These are phyloP conservation scores for Stachybotrys chartarum DNA, from an alignment of 2,329 filamentous ascomycete species.

Conservation along the genomic window DNA sequence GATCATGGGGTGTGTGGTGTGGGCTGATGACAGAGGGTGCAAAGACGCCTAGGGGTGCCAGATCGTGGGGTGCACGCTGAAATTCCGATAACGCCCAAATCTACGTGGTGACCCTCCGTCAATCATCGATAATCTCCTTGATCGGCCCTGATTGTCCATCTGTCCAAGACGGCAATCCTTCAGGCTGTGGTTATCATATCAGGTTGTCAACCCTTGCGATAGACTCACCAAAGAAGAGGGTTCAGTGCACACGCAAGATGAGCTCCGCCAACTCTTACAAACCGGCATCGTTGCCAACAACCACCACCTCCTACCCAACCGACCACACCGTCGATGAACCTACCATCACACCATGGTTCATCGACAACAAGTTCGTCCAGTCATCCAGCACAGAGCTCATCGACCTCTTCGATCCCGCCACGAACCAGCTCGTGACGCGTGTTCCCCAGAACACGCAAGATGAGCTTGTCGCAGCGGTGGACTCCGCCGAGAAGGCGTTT, in stretches of 20 bases:
- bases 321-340: conserved; percentile 12
- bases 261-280: neutral
- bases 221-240: too few species aligned
- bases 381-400: conserved; percentile 61
- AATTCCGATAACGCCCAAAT: neutral
- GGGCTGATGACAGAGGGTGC: neutral
- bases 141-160: neutral
- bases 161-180: neutral
- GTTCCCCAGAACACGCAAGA: conserved; percentile 68
- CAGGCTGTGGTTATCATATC: too few species aligned
- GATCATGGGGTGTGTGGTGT: neutral
- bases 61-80: neutral
- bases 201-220: too few species aligned
- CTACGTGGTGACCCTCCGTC: neutral
- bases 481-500: conserved; percentile 64
- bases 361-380: conserved; percentile 63
- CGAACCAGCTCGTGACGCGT: conserved; percentile 68
- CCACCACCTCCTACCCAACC: conserved; percentile 11
- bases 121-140: neutral
- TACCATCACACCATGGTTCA: conserved; percentile 62
- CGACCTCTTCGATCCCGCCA: conserved; percentile 69
- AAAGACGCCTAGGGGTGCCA: neutral
- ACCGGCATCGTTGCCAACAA: neutral
- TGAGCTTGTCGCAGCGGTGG: conserved; percentile 62
- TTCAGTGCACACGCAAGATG: neutral